Evolutionary conservation across 352 stramenopile species (phyloP).

Genomic region (Phytophthora cryptogea): DNA sequence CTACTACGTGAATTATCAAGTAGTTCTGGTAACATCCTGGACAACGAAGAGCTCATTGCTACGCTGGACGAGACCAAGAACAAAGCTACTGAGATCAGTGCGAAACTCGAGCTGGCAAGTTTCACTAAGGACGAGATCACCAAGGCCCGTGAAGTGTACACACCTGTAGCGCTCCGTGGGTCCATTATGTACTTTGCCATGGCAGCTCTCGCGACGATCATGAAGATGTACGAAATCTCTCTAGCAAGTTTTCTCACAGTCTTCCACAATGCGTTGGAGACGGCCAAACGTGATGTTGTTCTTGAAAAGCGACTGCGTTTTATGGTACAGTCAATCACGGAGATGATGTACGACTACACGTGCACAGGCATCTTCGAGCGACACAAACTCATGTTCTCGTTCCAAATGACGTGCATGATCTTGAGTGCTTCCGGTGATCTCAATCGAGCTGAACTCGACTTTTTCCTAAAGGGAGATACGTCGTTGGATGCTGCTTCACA

Average conservation of each 20-base stretch:
- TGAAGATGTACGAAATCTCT: conserved; percentile 97
- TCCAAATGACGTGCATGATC: conserved; percentile 97
- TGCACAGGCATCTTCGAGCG: conserved; percentile 97
- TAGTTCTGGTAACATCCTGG: conserved; percentile 92
- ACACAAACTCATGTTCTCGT: conserved; percentile 98
- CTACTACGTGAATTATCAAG: conserved; percentile 91
- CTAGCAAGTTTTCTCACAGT: conserved; percentile 92
- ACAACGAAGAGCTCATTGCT: conserved; percentile 95
- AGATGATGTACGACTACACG: conserved; percentile 97
- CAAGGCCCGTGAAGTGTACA: conserved; percentile 90
- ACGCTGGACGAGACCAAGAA: conserved; percentile 96
- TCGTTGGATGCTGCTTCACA: conserved; percentile 83
- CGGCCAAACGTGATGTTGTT: conserved; percentile 91
- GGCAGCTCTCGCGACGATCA: conserved; percentile 90
- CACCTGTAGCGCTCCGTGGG: conserved; percentile 90
- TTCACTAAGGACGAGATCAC: conserved; percentile 96
- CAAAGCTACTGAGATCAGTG: conserved; percentile 94
- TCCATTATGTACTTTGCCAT: conserved; percentile 96
- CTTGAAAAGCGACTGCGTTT: conserved; percentile 88
- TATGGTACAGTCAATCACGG: conserved; percentile 91
- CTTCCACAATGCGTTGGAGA: conserved; percentile 91
- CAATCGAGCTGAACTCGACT: conserved; percentile 91
- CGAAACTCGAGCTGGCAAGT: conserved; percentile 91
- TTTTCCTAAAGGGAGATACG: conserved; percentile 96
- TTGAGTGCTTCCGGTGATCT: conserved; percentile 84